These are phyloP conservation scores for Dovyalis caffra DNA, from an alignment of 345 rosid genomes.

Conservation along the genomic window DNA sequence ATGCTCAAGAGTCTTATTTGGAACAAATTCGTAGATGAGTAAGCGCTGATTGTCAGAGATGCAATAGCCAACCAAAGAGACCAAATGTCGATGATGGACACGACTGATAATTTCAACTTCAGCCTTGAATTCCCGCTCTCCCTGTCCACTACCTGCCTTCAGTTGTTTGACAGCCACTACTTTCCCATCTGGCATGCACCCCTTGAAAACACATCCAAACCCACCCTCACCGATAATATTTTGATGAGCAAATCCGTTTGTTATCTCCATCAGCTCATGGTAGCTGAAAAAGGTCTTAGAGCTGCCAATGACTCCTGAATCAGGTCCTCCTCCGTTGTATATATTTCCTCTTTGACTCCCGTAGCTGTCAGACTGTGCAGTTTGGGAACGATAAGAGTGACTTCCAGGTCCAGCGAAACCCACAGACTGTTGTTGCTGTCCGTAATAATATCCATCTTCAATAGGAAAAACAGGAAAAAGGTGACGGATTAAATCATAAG, in stretches of 20 bases:
- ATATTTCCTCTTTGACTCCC: slow-evolving; percentile 46
- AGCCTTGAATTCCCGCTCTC: slow-evolving; percentile 91
- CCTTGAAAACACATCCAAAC: slow-evolving; percentile 85
- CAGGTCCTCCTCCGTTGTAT: slow-evolving; percentile 38
- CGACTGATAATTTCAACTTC: slow-evolving; percentile 95
- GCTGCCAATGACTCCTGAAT: slow-evolving; percentile 50
- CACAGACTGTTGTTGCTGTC: slow-evolving; percentile 32
- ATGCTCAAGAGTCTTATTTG: slow-evolving; percentile 84
- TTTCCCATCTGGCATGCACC: slow-evolving; percentile 51
- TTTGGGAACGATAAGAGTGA: slow-evolving; percentile 42
- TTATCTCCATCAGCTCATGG: slow-evolving; percentile 80
- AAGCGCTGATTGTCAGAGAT: slow-evolving; percentile 60
- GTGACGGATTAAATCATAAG: background rate
- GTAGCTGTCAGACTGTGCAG: slow-evolving; percentile 39
- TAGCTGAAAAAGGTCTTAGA: slow-evolving; percentile 59
- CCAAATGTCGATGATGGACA: slow-evolving; percentile 94
- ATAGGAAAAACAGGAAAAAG: background rate
- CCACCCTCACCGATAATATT: slow-evolving; percentile 95
- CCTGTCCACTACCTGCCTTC: slow-evolving; percentile 93
- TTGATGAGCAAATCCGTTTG: slow-evolving; percentile 64
- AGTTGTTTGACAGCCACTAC: slow-evolving; percentile 90
- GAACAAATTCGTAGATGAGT: slow-evolving; percentile 89
- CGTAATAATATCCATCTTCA: slow-evolving; percentile 57
- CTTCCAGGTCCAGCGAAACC: slow-evolving; percentile 38
- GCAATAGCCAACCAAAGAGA: slow-evolving; percentile 86